A percentile compares a stretch with the other conserved stretches of the same genome.
Conservation (phyloP, 2,329 filamentous ascomycete genomes). For the Claviceps lovelessii region DNA sequence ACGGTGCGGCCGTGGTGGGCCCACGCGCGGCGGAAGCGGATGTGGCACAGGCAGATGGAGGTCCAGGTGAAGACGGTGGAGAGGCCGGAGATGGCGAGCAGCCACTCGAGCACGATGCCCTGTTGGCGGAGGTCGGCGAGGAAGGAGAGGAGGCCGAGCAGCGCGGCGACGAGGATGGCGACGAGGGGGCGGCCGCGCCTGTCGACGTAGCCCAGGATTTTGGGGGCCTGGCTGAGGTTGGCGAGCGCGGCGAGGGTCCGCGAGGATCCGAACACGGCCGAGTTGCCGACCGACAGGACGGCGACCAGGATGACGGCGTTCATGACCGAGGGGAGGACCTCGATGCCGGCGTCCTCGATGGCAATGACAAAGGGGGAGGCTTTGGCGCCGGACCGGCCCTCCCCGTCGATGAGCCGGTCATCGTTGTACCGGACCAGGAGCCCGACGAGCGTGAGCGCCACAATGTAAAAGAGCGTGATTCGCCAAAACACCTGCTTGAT, state of each 20-base stretch:
- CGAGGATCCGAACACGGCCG: constrained; percentile 79
- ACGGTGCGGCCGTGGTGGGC: constrained; percentile 51
- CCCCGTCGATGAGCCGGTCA: constrained; percentile 41
- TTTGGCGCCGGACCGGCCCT: constrained; percentile 48
- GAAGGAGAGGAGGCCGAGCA: constrained; percentile 58
- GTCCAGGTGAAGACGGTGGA: constrained; percentile 68
- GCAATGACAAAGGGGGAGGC: constrained; percentile 90
- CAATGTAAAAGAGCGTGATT: constrained; percentile 79
- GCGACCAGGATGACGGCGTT: constrained; percentile 89
- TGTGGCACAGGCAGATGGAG: constrained; percentile 79
- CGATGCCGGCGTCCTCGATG: constrained; percentile 70
- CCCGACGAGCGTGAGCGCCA: constrained; percentile 67
- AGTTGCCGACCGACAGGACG: constrained; percentile 83
- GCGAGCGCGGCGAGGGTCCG: constrained; percentile 80
- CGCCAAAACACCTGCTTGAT: constrained; percentile 95
- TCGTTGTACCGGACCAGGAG: constrained; percentile 67
- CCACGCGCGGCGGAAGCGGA: constrained; percentile 82
- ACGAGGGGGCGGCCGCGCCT: constrained; percentile 65
- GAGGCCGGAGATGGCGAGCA: constrained; percentile 59
- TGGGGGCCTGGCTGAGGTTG: constrained; percentile 72
- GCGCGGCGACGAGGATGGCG: constrained; percentile 53
- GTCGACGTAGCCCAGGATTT: constrained; percentile 66
- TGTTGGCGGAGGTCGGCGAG: constrained; percentile 52
- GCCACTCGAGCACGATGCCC: constrained; percentile 59
- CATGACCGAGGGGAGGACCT: constrained; percentile 73